Evolutionary conservation across 2,329 filamentous ascomycete genomes (phyloP).

Genomic region (Corynespora cassiicola): DNA sequence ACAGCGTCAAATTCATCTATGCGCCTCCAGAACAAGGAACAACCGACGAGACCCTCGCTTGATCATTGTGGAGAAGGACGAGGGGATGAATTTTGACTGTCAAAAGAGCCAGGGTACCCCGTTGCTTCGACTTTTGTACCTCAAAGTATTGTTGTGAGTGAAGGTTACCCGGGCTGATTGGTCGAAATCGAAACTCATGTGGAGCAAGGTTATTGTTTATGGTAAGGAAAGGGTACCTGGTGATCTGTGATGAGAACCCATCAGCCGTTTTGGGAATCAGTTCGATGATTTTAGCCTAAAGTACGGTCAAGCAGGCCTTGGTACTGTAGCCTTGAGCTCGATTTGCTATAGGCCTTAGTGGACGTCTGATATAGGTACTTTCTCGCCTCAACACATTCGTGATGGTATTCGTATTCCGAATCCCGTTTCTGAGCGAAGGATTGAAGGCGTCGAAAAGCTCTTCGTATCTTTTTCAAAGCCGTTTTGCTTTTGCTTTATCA

Average conservation of each 20-base stretch:
- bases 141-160: too few species aligned
- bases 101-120: conserved; percentile 23
- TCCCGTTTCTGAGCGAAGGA: conserved; percentile 9
- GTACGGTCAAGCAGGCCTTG: conserved; percentile 23
- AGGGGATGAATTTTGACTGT: conserved; percentile 18
- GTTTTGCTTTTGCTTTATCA: conserved; percentile 17
- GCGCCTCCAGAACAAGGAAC: conserved; percentile 24
- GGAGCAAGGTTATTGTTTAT: conserved; percentile 18
- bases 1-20: conserved; percentile 20
- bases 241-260: conserved; percentile 23
- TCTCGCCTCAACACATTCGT: conserved; percentile 3
- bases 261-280: conserved; percentile 25
- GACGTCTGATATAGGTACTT: conserved; percentile 24
- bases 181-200: conserved; percentile 19
- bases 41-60: conserved; percentile 34
- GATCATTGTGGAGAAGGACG: conserved; percentile 38
- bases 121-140: conserved; percentile 27
- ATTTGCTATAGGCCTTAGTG: conserved; percentile 31
- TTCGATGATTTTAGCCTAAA: conserved; percentile 33
- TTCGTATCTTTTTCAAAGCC: conserved; percentile 14
- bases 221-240: conserved; percentile 21
- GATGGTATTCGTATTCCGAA: conserved; percentile 21
- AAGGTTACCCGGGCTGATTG: too few species aligned
- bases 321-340: too few species aligned
- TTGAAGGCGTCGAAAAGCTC: conserved; percentile 1